These are phyloP conservation scores for Luvunga scandens DNA, from an alignment of 345 rosid genomes.

Conservation along the genomic window DNA sequence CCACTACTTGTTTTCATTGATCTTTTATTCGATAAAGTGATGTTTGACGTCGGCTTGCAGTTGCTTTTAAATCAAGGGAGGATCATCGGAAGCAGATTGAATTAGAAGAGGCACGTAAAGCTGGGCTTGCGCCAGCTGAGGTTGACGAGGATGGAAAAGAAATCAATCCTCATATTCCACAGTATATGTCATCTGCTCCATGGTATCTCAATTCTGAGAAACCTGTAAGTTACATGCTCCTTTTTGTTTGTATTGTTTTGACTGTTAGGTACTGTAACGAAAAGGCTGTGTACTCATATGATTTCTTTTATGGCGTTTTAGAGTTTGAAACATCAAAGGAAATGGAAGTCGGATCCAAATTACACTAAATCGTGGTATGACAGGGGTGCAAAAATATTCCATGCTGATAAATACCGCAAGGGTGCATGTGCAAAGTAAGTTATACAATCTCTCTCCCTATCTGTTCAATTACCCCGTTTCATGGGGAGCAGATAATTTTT, in stretches of 20 bases:
- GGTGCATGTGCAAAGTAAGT: constrained; percentile 77
- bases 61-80: constrained; percentile 63
- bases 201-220: constrained; percentile 68
- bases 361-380: constrained; percentile 78
- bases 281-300: constrained; percentile 2
- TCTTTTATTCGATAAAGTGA: neutral
- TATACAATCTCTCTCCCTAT: neutral
- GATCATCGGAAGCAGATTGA: constrained; percentile 64
- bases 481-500: neutral
- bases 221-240: constrained; percentile 43
- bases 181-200: constrained; percentile 62
- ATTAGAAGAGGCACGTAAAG: constrained; percentile 70
- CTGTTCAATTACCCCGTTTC: neutral
- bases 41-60: constrained; percentile 27
- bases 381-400: constrained; percentile 63
- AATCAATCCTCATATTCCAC: constrained; percentile 66
- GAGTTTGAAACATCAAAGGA: constrained; percentile 88
- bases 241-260: neutral
- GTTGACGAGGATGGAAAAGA: constrained; percentile 69
- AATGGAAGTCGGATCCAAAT: constrained; percentile 78
- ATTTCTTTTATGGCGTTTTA: constrained; percentile 4
- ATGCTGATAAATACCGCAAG: constrained; percentile 69
- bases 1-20: neutral
- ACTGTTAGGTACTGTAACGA: no score
- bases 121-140: constrained; percentile 76